Evolutionary conservation across 805 yeast genomes (phyloP).

Genomic region (Yamadazyma nakazawae): DNA sequence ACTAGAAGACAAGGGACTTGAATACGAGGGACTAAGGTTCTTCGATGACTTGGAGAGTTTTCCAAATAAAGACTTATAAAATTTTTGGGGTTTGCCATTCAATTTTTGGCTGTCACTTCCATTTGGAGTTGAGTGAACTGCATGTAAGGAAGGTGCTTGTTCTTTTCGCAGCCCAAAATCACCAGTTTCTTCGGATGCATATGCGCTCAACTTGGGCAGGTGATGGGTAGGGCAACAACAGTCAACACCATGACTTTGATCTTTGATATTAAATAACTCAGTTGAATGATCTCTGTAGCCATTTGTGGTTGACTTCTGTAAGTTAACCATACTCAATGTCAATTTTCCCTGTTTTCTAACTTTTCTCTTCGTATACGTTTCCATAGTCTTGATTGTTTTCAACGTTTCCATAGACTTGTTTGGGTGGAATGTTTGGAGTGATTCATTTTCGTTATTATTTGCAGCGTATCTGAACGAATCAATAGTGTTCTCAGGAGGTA

Average conservation of each 20-base stretch:
- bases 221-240: neutral
- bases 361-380: neutral
- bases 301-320: neutral
- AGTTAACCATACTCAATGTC: neutral
- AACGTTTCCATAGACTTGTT: neutral
- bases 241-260: neutral
- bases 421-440: neutral
- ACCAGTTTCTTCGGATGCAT: neutral
- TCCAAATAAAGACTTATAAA: neutral
- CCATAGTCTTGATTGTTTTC: constrained; percentile 1
- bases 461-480: no score
- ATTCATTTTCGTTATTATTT: no score
- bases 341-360: constrained; percentile 1
- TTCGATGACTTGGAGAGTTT: neutral
- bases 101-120: neutral
- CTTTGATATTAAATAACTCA: neutral
- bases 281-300: neutral
- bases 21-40: neutral
- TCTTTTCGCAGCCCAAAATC: neutral
- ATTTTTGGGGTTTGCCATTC: neutral
- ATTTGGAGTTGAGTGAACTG: neutral
- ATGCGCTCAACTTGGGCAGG: neutral
- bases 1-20: neutral
- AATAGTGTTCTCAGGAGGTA: neutral
- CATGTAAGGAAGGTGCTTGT: neutral